A percentile compares a stretch with the other conserved stretches of the same genome.
These are phyloP conservation scores for Dalbergia oliveri DNA, from an alignment of 306 rosid species.

Conservation along the genomic window DNA sequence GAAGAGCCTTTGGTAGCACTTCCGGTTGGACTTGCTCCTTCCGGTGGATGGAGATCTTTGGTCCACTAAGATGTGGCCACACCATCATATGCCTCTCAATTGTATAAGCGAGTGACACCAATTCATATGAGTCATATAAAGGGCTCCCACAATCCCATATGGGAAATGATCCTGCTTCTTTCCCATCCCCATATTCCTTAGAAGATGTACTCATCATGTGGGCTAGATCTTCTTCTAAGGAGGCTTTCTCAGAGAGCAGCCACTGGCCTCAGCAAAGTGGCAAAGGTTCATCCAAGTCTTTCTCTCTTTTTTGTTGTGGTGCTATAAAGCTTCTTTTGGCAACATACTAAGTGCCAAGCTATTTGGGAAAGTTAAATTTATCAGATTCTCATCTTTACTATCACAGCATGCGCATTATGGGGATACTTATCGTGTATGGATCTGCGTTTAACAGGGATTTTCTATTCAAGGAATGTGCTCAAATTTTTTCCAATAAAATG, in stretches of 20 bases:
- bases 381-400: neutral
- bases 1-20: conserved; percentile 34
- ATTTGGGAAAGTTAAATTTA: neutral
- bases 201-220: conserved; percentile 43
- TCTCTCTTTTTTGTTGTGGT: conserved; percentile 22
- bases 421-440: neutral
- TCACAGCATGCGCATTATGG: conserved; percentile 9
- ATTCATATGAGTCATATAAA: conserved; percentile 76
- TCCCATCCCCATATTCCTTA: neutral
- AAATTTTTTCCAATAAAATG: conserved; percentile 32
- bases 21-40: neutral
- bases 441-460: neutral
- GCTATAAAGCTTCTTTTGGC: neutral
- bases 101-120: conserved; percentile 60
- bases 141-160: conserved; percentile 88
- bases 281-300: neutral
- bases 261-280: neutral
- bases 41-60: conserved; percentile 38
- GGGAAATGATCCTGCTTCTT: conserved; percentile 30
- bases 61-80: conserved; percentile 53
- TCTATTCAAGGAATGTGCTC: neutral
- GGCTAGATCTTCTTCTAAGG: neutral
- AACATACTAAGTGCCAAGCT: conserved; percentile 2
- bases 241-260: neutral
- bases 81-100: conserved; percentile 73